Evolutionary conservation across 2,329 filamentous ascomycete genomes (phyloP).

Genomic region (Aspergillus sp.): DNA sequence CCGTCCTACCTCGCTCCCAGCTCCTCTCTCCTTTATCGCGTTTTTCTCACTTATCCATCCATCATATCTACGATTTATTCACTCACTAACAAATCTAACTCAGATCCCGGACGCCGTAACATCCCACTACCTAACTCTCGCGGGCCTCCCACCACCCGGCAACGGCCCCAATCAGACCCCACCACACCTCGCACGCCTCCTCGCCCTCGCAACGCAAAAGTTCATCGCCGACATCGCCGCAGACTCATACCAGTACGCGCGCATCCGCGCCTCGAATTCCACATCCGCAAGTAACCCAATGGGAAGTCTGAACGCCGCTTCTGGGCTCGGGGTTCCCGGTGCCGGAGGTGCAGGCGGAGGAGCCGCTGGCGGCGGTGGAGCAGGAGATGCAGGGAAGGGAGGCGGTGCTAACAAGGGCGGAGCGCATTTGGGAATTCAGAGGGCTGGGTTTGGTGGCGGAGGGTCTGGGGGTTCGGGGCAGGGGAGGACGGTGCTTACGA

Average conservation of each 20-base stretch:
- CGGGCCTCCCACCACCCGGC: constrained; percentile 83
- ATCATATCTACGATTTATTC: not conserved
- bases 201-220: constrained; percentile 97
- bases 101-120: constrained; percentile 97
- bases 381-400: constrained; percentile 38
- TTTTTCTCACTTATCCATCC: not conserved
- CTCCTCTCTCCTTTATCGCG: not conserved
- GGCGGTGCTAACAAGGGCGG: constrained; percentile 49
- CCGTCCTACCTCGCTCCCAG: not conserved
- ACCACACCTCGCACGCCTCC: constrained; percentile 84
- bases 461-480: constrained; percentile 81
- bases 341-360: constrained; percentile 56
- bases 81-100: not conserved
- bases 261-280: constrained; percentile 90
- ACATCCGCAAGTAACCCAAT: constrained; percentile 87
- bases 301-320: constrained; percentile 76
- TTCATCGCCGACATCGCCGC: constrained; percentile 98
- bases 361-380: constrained; percentile 56
- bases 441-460: constrained; percentile 82
- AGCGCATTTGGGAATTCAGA: constrained; percentile 71
- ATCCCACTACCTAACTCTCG: constrained; percentile 95
- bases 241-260: constrained; percentile 96
- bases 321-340: constrained; percentile 55
- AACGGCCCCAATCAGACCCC: constrained; percentile 79
- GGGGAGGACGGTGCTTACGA: constrained; percentile 91